These are phyloP conservation scores for Blepharisma japonicum DNA, from an alignment of 73 alveolate genomes.

Conservation along the genomic window DNA sequence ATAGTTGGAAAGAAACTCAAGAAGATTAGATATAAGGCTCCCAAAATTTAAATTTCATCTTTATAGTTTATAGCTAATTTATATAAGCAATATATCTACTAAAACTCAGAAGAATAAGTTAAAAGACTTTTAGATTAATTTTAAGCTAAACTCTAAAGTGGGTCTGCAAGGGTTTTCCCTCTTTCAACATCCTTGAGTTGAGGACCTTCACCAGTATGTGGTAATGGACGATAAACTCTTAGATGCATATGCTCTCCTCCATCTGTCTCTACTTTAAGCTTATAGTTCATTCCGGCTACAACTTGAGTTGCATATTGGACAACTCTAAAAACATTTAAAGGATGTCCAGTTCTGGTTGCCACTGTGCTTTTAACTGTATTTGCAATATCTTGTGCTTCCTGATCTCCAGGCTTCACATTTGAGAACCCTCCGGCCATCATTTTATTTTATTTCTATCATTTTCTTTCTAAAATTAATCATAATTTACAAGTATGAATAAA, in stretches of 20 bases:
- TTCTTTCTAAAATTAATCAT: background rate
- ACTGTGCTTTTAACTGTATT: background rate
- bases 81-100: too few relatives aligned
- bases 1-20: too few relatives aligned
- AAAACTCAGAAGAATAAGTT: too few relatives aligned
- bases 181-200: conserved; percentile 41
- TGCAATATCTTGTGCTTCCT: background rate
- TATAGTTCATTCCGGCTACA: conserved; percentile 75
- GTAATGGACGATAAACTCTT: conserved; percentile 60
- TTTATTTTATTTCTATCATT: conserved; percentile 18
- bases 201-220: conserved; percentile 51
- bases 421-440: conserved; percentile 19
- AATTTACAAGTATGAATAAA: too few relatives aligned
- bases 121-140: too few relatives aligned
- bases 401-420: background rate
- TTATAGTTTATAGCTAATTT: too few relatives aligned
- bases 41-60: too few relatives aligned
- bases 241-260: conserved; percentile 60
- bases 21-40: too few relatives aligned
- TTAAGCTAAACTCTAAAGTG: conserved; percentile 15
- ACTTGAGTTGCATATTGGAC: conserved; percentile 58
- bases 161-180: conserved; percentile 52
- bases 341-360: conserved; percentile 30
- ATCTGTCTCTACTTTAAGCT: conserved; percentile 59
- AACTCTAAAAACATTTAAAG: conserved; percentile 37